phyloP scores from a whole-genome alignment of 106 monocot genomes.

The Allium cepa region DNA sequence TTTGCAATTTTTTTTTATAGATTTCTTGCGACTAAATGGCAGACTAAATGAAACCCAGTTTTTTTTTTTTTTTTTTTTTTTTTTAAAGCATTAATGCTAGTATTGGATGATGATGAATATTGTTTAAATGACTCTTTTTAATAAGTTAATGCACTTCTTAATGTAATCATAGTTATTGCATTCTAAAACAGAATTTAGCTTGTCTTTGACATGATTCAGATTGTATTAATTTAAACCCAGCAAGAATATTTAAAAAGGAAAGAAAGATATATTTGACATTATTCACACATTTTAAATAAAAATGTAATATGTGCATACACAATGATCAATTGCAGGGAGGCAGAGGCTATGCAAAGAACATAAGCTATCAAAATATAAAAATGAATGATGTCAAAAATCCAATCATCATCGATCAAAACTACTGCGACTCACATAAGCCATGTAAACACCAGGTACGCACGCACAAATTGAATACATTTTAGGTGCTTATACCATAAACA shows the following conservation, averaged over 20 bases:
- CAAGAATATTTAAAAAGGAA: neutral
- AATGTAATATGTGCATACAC: no score
- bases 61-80: neutral
- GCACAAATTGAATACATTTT: no score
- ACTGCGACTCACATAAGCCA: conserved; percentile 52
- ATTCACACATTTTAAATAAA: no score
- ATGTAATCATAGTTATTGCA: no score
- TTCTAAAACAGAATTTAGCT: no score
- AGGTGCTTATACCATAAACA: no score
- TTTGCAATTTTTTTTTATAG: neutral
- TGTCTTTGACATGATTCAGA: no score
- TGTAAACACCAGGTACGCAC: conserved; percentile 44
- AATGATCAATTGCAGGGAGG: conserved; percentile 38
- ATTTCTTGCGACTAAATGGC: neutral
- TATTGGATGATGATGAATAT: no score
- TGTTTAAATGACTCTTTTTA: neutral
- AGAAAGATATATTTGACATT: no score
- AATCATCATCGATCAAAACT: conserved; percentile 80
- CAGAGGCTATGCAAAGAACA: conserved; percentile 45
- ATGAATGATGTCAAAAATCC: conserved; percentile 53
- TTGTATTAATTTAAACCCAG: neutral
- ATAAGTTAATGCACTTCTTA: no score
- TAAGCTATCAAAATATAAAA: conserved; percentile 50
- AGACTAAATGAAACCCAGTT: neutral
- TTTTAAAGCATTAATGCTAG: neutral